Percentiles rank a stretch among this genome's conserved stretches.
Evolutionary conservation across 164 flowering plant species (phyloP).

Genomic region (Warburgia ugandensis): DNA sequence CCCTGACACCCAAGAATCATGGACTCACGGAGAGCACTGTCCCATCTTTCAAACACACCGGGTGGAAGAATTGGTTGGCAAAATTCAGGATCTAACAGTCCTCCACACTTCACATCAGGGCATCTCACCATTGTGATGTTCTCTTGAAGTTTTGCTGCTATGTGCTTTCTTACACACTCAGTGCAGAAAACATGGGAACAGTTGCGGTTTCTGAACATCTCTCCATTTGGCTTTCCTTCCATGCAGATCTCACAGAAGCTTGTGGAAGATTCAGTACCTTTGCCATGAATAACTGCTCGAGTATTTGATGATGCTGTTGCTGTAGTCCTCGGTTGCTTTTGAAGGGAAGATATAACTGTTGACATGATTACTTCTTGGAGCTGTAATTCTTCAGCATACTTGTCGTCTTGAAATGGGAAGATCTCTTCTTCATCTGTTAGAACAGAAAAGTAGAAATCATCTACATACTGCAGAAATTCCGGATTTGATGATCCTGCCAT

Average conservation of each 20-base stretch:
- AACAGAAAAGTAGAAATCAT: neutral
- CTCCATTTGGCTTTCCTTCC: conserved; percentile 4
- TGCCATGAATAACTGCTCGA: neutral
- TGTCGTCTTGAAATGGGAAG: conserved; percentile 1
- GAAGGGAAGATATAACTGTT: neutral
- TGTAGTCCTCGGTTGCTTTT: neutral
- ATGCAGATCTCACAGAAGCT: conserved; percentile 13
- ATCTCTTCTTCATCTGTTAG: neutral
- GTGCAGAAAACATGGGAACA: conserved; percentile 33
- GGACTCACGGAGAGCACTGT: conserved; percentile 5
- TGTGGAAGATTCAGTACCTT: neutral
- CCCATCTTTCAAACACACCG: conserved; percentile 18
- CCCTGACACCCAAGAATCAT: no score
- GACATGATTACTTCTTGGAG: conserved; percentile 3
- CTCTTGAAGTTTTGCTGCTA: conserved; percentile 12
- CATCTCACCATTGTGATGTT: conserved; percentile 14
- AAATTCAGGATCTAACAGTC: conserved; percentile 13
- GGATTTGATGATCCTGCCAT: no score
- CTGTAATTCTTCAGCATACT: neutral
- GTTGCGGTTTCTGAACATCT: neutral
- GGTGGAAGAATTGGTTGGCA: conserved; percentile 19
- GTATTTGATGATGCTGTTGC: no score
- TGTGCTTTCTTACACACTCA: conserved; percentile 30
- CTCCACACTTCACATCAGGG: conserved; percentile 23
- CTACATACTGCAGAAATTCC: neutral